phyloP scores from a whole-genome alignment of 1,284 basidiomycete species.

The Cutaneotrichosporon cavernicola region DNA sequence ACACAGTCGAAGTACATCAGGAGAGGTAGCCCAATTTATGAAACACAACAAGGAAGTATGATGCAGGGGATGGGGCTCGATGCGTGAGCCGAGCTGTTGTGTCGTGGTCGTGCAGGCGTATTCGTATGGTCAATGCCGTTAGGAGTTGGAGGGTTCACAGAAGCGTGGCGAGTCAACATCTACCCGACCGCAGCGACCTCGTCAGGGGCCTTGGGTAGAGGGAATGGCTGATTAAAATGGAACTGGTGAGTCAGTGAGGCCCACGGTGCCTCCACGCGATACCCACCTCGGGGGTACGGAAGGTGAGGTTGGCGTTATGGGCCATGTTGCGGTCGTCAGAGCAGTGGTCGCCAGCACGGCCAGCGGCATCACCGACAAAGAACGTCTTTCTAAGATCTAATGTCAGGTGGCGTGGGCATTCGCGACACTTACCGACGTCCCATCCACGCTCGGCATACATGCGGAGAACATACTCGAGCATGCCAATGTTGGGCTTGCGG shows the following conservation, averaged over 20 bases:
- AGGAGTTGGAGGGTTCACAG: background rate
- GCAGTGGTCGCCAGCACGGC: slow-evolving; percentile 14
- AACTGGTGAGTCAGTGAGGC: slow-evolving; percentile 1
- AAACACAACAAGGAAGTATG: slow-evolving; percentile 8
- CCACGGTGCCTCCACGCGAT: background rate
- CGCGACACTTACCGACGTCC: slow-evolving; percentile 61
- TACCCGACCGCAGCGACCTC: background rate
- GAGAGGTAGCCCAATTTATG: slow-evolving; percentile 7
- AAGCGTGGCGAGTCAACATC: background rate
- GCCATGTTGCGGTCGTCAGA: slow-evolving; percentile 77
- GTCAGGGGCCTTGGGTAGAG: background rate
- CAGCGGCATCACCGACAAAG: slow-evolving; percentile 85
- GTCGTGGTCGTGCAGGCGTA: background rate
- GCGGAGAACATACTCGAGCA: slow-evolving; percentile 72
- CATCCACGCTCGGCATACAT: slow-evolving; percentile 63
- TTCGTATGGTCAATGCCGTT: background rate
- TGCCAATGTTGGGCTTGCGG: slow-evolving; percentile 83
- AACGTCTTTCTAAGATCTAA: slow-evolving; percentile 67
- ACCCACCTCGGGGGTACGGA: slow-evolving; percentile 64
- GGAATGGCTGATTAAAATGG: slow-evolving; percentile 3
- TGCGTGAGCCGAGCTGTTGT: background rate
- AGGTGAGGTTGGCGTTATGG: slow-evolving; percentile 67
- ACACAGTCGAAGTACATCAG: slow-evolving; percentile 6
- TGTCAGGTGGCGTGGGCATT: slow-evolving; percentile 7
- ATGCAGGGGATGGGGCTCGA: background rate